Evolutionary conservation across 495 filamentous ascomycete genomes (phyloP).

Genomic region (Parathielavia hyrcaniae): DNA sequence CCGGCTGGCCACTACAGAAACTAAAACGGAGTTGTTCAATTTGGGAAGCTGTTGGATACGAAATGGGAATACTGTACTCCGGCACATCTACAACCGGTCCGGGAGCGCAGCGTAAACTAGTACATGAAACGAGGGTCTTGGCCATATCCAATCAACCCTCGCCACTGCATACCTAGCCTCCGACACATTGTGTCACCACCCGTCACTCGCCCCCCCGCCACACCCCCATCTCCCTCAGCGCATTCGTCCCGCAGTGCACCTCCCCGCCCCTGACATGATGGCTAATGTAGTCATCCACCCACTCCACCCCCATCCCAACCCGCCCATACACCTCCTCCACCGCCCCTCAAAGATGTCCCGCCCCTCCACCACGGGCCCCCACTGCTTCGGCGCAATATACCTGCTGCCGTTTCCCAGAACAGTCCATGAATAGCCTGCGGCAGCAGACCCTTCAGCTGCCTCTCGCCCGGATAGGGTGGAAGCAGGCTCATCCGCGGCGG

Average conservation of each 20-base stretch:
- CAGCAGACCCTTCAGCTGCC: not conserved
- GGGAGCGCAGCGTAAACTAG: too few species aligned
- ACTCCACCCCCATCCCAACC: not conserved
- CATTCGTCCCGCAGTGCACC: conserved; percentile 11
- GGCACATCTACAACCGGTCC: too few species aligned
- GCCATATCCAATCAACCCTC: not conserved
- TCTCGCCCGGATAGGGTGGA: not conserved
- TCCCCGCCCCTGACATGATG: conserved; percentile 9
- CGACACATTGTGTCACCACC: too few species aligned
- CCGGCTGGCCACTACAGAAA: too few species aligned
- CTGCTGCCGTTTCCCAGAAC: conserved; percentile 1
- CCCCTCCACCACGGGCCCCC: conserved; percentile 4
- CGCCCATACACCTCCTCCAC: conserved; percentile 1
- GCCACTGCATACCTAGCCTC: not conserved
- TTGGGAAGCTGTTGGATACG: too few species aligned
- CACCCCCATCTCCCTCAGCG: not conserved
- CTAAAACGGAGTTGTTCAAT: too few species aligned
- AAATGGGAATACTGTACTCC: too few species aligned
- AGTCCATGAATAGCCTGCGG: conserved; percentile 5
- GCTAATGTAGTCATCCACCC: conserved; percentile 11
- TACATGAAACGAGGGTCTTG: not conserved
- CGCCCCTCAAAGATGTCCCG: not conserved
- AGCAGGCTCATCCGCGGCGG: not conserved
- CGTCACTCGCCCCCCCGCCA: not conserved
- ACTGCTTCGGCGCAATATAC: conserved; percentile 4